Evolutionary conservation across 106 monocot species (phyloP).

Genomic region (Vanilla planifolia): DNA sequence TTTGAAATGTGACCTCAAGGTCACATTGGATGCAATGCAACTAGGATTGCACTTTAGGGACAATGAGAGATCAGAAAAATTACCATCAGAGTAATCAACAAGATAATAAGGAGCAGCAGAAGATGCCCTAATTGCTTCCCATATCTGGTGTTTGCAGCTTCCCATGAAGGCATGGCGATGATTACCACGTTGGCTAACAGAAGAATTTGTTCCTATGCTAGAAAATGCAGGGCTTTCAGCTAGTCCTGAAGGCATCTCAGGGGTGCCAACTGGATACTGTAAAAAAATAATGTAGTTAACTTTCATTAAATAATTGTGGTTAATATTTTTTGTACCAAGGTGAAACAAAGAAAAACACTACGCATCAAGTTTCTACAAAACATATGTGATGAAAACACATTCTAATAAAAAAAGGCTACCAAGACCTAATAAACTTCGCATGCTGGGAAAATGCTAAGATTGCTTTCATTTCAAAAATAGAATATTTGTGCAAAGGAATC

Average conservation of each 20-base stretch:
- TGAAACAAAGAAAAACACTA: neutral
- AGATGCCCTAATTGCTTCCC: conserved; percentile 98
- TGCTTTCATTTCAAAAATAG: too few species aligned
- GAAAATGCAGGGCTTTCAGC: conserved; percentile 46
- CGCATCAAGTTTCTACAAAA: neutral
- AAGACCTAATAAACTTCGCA: too few species aligned
- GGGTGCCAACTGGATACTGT: conserved; percentile 89
- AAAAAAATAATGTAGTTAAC: conserved; percentile 8
- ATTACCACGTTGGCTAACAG: conserved; percentile 32
- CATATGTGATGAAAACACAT: too few species aligned
- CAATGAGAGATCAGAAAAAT: conserved; percentile 2
- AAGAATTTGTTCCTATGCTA: conserved; percentile 14
- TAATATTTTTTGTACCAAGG: too few species aligned
- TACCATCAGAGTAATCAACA: conserved; percentile 98
- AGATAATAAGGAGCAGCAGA: conserved; percentile 99
- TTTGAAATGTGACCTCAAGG: too few species aligned
- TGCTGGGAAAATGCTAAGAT: too few species aligned
- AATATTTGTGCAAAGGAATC: too few species aligned
- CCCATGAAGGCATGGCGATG: conserved; percentile 73
- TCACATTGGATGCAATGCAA: too few species aligned
- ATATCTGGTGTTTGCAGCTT: conserved; percentile 93
- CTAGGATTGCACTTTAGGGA: too few species aligned
- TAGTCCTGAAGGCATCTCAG: conserved; percentile 50
- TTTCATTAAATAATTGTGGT: neutral
- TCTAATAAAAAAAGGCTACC: too few species aligned